Evolutionary conservation across 2,329 filamentous ascomycete genomes (phyloP).

Genomic region (Aspergillus felis): DNA sequence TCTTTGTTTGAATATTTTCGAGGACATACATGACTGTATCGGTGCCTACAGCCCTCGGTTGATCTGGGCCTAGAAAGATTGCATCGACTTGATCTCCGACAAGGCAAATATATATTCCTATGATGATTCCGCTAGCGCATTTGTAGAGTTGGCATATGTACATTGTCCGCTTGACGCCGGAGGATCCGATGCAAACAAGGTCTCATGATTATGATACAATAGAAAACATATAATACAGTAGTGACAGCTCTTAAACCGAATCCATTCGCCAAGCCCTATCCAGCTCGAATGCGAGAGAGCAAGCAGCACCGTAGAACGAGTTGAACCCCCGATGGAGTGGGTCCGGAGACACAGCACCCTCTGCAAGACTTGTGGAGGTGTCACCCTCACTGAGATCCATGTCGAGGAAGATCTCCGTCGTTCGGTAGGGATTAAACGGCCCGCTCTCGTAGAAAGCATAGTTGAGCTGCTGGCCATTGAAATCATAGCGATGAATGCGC

Average conservation of each 20-base stretch:
- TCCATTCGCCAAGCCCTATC: conserved; percentile 15
- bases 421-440: conserved; percentile 26
- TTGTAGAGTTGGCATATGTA: background rate
- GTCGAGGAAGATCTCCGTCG: conserved; percentile 29
- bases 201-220: conserved; percentile 1
- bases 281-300: conserved; percentile 36
- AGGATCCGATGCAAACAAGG: background rate
- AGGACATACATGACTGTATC: background rate
- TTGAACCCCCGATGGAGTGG: conserved; percentile 26
- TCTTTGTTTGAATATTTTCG: background rate
- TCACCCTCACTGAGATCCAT: conserved; percentile 19
- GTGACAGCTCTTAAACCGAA: background rate
- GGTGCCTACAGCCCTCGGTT: background rate
- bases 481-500: conserved; percentile 29
- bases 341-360: conserved; percentile 1
- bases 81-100: background rate
- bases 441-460: conserved; percentile 32
- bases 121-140: background rate
- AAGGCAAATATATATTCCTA: background rate
- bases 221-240: conserved; percentile 3
- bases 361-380: background rate
- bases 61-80: background rate
- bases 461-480: conserved; percentile 27
- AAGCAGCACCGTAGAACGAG: conserved; percentile 35
- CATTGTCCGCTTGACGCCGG: background rate